Conservation (phyloP, 352 stramenopile species). For the Globisporangium spiculum region DNA sequence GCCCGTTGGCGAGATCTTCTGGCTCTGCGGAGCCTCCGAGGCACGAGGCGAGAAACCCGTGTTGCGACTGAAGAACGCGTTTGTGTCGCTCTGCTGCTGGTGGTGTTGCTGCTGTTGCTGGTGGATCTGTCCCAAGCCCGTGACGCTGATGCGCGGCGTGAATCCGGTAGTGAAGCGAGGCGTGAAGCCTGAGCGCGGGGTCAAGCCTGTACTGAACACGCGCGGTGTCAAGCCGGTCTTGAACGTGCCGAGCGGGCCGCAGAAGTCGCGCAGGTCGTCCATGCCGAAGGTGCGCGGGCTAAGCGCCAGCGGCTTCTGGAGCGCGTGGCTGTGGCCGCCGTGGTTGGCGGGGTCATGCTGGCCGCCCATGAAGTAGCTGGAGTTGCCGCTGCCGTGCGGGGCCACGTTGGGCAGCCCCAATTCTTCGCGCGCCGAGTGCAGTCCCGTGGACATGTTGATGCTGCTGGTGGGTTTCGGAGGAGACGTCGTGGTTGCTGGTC, state of each 20-base stretch:
- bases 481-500: constrained; percentile 1
- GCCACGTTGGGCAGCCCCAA: constrained; percentile 56
- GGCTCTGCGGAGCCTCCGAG: constrained; percentile 32
- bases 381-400: constrained; percentile 6
- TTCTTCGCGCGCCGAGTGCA: constrained; percentile 72
- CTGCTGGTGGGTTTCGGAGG: not conserved
- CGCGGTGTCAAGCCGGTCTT: constrained; percentile 81
- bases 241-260: constrained; percentile 71
- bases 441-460: constrained; percentile 49
- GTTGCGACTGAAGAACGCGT: constrained; percentile 43
- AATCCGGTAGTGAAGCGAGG: constrained; percentile 79
- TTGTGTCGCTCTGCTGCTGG: constrained; percentile 34
- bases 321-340: constrained; percentile 19
- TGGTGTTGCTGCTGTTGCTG: constrained; percentile 20
- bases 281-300: constrained; percentile 80
- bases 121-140: constrained; percentile 35
- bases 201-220: constrained; percentile 78
- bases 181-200: constrained; percentile 78
- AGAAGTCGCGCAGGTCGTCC: constrained; percentile 84
- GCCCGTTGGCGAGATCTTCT: constrained; percentile 78
- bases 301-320: constrained; percentile 74
- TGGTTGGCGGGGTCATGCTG: constrained; percentile 20
- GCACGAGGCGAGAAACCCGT: constrained; percentile 58
- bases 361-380: constrained; percentile 26
- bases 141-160: constrained; percentile 63